Base-by-base conservation (phyloP, 345 rosid genomes). In the Punica granatum region DNA sequence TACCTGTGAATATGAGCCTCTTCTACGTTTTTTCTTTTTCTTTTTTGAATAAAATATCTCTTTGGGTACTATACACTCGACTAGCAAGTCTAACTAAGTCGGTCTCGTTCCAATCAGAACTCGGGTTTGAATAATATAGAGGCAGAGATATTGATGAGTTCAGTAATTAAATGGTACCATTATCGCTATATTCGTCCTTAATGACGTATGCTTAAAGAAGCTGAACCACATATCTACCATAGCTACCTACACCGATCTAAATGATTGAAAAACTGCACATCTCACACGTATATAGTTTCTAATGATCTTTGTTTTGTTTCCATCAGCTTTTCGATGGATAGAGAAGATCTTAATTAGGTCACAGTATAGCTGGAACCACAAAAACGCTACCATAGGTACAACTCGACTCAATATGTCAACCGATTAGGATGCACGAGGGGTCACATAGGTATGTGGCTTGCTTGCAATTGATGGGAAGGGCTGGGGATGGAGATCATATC, bases 351-450 rank as follows among this genome's bases (percentile, higher is more conserved):
- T n/a, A n/a, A n/a, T n/a, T n/a, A n/a, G n/a, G 41, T 11, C 8
- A 6, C 9, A 6, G 23, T 25, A 23, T 6, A 25, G 21, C 25
- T n/a, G 13, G 28, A 23, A 11, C 31, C 59, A 53, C 59, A 25
- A 28, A 25, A 28, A 53, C 59, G 28, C 1, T 53, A 21, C 31
- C 4, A 23, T 9, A 25, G 59, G 28, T 53, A 23, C 59, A 10
- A 6, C 30, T 53, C 59, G 59, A 10, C 23, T 8, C 4, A 8
- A 36, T 51, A 26, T 65, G 68, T 46, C 42, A 4, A 0, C 59
- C 2, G 15, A n/a, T 13, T 9, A 34, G 68, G 68, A 37, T 2
- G 59, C 68, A 65, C 41, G 42, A 54, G 21, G 53, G 69, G 69
- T 66, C 69, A 53, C 59, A 53, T 3, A 12, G 30, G 1, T 12